Evolutionary conservation across 2,329 filamentous ascomycete genomes (phyloP), one percentile per base, ranked within the genome.

Genomic region (Hysterium pulicare): DNA sequence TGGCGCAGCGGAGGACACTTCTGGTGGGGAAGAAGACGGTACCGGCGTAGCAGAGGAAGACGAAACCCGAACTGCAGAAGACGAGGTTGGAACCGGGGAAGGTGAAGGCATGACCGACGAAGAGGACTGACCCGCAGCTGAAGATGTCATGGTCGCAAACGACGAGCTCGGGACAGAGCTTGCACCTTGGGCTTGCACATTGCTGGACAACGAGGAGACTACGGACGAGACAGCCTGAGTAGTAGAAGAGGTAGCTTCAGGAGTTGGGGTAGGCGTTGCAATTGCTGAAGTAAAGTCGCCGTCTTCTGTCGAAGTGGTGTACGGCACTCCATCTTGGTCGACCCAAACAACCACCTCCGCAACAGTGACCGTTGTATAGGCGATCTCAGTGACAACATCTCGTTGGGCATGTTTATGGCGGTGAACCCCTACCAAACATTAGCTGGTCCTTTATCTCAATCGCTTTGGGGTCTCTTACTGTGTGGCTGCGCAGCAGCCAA

Each of bases 401-500:
- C 62, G 62, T 53, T 63, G 64, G 59, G 22, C 15, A 38, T 21
- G 15, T n/a, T n/a, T n/a, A 17, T 26, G 38, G 22, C 21, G 24
- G 19, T 40, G 36, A 21, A 28, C 16, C n/a, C 31, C 8, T 28
- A 9, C 17, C 9, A n/a, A 23, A 23, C 13, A 36, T 60, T 28
- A 58, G 49, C 28, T 23, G 30, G 24, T n/a, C n/a, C n/a, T n/a
- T n/a, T n/a, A 23, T 21, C 5, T 9, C 15, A 38, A 6, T 5
- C 15, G 32, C 11, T 37, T 4, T 22, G 13, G 10, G 7, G 6
- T 21, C 22, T 16, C 58, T 49, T 54, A 65, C 63, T 47, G 40
- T 62, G 59, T 17, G 69, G 74, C 49, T 73, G 72, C 33, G 71
- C 71, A 46, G 59, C 61, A 30, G 64, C 67, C 41, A 72, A 59